Evolutionary conservation across 371 early-diverging fungal genomes (phyloP).

Genomic region (Lichtheimia ornata): DNA sequence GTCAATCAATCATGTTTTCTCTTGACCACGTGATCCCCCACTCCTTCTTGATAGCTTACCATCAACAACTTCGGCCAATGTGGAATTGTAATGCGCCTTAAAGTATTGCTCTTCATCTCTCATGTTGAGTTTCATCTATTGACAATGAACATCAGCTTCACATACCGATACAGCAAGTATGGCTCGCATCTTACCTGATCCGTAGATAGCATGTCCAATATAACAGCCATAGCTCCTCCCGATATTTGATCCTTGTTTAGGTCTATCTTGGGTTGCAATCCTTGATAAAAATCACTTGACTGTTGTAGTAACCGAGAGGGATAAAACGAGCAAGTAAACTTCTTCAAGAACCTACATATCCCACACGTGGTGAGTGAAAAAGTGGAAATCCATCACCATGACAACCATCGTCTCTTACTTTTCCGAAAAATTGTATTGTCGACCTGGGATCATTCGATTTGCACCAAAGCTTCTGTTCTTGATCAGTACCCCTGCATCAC

Average conservation of each 20-base stretch:
- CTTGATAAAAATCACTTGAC: background rate
- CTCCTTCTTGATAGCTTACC: background rate
- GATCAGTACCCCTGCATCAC: background rate
- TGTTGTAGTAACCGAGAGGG: background rate
- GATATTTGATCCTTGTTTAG: background rate
- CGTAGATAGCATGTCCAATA: conserved; percentile 9
- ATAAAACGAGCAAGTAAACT: conserved; percentile 5
- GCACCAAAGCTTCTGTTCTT: background rate
- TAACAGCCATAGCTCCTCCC: conserved; percentile 3
- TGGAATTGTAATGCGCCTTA: background rate
- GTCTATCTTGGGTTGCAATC: background rate
- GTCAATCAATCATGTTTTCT: background rate
- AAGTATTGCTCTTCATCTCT: background rate
- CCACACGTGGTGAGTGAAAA: no score
- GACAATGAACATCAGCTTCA: background rate
- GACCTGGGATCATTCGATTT: conserved; percentile 11
- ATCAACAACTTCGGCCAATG: background rate
- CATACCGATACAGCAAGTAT: background rate
- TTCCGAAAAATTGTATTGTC: conserved; percentile 12
- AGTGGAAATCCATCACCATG: no score
- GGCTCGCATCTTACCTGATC: conserved; percentile 2
- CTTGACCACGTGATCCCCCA: background rate
- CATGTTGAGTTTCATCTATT: background rate
- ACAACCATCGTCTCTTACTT: conserved; percentile 5
- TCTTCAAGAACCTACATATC: conserved; percentile 8